These are phyloP conservation scores for Cyclanthera cordifolia DNA, from an alignment of 306 rosid species.

Conservation along the genomic window DNA sequence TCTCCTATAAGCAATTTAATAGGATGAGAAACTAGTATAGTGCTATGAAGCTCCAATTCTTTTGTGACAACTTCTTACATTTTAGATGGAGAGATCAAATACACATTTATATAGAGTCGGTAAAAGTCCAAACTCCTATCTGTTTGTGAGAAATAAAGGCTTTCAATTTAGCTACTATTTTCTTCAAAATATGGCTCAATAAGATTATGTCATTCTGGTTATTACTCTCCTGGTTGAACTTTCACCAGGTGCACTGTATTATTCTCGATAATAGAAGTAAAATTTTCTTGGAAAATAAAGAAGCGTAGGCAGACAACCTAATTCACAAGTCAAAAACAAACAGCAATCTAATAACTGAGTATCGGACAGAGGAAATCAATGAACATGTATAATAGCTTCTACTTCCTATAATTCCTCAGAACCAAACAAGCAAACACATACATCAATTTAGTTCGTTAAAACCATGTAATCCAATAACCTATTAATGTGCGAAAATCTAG, in stretches of 20 bases:
- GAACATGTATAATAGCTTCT: not conserved
- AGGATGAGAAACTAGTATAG: not conserved
- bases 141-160: not conserved
- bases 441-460: not conserved
- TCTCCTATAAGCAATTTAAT: not conserved
- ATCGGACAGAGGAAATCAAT: not conserved
- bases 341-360: not conserved
- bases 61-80: not conserved
- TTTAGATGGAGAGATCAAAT: not conserved
- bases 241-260: not conserved
- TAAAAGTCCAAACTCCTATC: not conserved
- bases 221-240: not conserved
- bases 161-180: not conserved
- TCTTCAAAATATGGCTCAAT: not conserved
- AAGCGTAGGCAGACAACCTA: not conserved
- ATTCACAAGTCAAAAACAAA: not conserved
- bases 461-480: not conserved
- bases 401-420: not conserved
- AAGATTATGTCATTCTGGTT: not conserved
- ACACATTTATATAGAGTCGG: not conserved
- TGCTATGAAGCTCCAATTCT: too few species aligned
- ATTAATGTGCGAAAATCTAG: not conserved
- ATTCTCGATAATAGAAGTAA: not conserved
- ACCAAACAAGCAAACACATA: not conserved
- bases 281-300: not conserved